A percentile compares a stretch with the other conserved stretches of the same genome.
These are phyloP conservation scores for Leptoxyphium fumago DNA, from an alignment of 2,329 filamentous ascomycete genomes.

Conservation along the genomic window DNA sequence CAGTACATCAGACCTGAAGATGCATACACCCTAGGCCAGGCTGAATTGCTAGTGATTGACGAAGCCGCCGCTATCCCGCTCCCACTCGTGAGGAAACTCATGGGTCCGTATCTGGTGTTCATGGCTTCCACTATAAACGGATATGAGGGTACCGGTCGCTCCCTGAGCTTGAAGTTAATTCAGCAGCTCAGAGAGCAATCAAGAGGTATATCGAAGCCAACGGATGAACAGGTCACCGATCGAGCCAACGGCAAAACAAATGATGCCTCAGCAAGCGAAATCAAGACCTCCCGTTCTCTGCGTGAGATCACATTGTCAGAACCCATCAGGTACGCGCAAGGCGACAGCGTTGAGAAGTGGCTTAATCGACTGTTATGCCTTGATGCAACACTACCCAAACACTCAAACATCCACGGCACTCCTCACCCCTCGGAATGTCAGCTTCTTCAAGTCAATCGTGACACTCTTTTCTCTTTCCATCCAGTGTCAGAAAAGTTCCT, in stretches of 20 bases:
- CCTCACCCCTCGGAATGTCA: slow-evolving; percentile 87
- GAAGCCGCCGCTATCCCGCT: slow-evolving; percentile 94
- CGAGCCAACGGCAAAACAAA: slow-evolving; percentile 60
- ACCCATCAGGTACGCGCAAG: slow-evolving; percentile 85
- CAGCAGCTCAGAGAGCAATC: slow-evolving; percentile 94
- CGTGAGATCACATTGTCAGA: slow-evolving; percentile 87
- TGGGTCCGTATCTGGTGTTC: slow-evolving; percentile 94
- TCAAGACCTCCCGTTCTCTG: slow-evolving; percentile 58
- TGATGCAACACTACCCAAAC: slow-evolving; percentile 74
- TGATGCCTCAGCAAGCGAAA: slow-evolving; percentile 46
- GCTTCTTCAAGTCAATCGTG: slow-evolving; percentile 84
- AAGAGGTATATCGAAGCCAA: slow-evolving; percentile 44
- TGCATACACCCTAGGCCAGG: slow-evolving; percentile 85
- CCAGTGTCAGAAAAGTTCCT: slow-evolving; percentile 93
- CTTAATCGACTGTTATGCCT: slow-evolving; percentile 86
- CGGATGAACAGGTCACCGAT: slow-evolving; percentile 55
- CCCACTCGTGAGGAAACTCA: slow-evolving; percentile 79
- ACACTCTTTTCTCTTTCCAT: slow-evolving; percentile 96
- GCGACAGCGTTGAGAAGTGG: slow-evolving; percentile 90
- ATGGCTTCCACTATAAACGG: slow-evolving; percentile 99
- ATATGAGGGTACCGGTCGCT: slow-evolving; percentile 92
- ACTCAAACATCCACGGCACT: slow-evolving; percentile 62
- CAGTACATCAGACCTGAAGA: slow-evolving; percentile 98
- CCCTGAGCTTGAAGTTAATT: slow-evolving; percentile 87
- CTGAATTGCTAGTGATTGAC: slow-evolving; percentile 89